Evolutionary conservation across 2,329 filamentous ascomycete genomes (phyloP), one percentile per base, ranked within the genome.

Genomic region (Pseudocercospora macadamiae): DNA sequence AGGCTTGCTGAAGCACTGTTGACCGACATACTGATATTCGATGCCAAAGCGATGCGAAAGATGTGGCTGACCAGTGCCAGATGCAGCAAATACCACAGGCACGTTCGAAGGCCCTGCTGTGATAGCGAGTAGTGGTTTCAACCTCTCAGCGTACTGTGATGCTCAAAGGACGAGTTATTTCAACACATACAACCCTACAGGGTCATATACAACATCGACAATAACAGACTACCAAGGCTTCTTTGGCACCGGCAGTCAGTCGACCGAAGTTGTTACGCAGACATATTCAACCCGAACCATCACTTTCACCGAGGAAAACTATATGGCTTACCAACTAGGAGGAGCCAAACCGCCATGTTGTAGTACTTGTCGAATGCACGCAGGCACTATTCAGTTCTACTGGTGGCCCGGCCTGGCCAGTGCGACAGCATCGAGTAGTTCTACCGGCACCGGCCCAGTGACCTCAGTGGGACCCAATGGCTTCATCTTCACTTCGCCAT

Each of bases 281-380:
- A 54, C 51, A 4, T 59, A 59, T 30, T 54, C 51, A 14, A 59
- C 57, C 44, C 36, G 51, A 12, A 59, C 57, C 12, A 44, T 59
- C 34, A 55, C 44, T 2, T 55, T 51, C 19, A 59, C 57, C 44
- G 30, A 54, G 25, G 42, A 55, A 12, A 26, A 23, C 7, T 54
- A 59, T n/a, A 51, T 42, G 34, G 57, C 57, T 3, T 59, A 54
- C 21, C 39, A 49, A 25, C 44, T 49, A 3, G 57, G 57, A 10
- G 57, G 57, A 1, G 57, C 57, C 21, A 59, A 59, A 23, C 51
- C 57, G 34, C 57, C 57, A 45, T 59, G 57, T 28, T 59, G 57
- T 19, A 32, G 23, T 12, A 51, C 42, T 8, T 59, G 57, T 30
- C 57, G 37, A 26, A 37, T 59, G n/a, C 34, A n/a, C 10, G 57